These are phyloP conservation scores for Aureobasidium sp. DNA, from an alignment of 2,329 filamentous ascomycete genomes.

Conservation along the genomic window DNA sequence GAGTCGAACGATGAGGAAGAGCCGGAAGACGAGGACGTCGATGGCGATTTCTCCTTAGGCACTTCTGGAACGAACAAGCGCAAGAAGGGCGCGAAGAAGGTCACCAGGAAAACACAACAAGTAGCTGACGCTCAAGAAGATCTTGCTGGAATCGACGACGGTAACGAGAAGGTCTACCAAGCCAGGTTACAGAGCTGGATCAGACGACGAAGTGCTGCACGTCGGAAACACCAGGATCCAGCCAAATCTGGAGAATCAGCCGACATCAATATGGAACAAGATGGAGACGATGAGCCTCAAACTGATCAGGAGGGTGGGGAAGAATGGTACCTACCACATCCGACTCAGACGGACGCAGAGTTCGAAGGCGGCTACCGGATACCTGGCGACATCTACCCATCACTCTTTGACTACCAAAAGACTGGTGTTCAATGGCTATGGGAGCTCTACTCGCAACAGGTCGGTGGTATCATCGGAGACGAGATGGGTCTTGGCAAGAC, in stretches of 20 bases:
- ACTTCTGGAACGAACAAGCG: conserved; percentile 42
- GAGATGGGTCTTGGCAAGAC: conserved; percentile 99
- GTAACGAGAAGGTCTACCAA: conserved; percentile 85
- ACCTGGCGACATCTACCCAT: conserved; percentile 93
- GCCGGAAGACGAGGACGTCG: conserved; percentile 41
- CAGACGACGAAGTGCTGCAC: conserved; percentile 65
- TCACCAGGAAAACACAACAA: conserved; percentile 29
- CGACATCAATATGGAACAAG: conserved; percentile 37
- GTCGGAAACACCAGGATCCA: conserved; percentile 39
- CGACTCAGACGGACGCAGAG: conserved; percentile 78
- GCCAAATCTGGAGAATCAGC: conserved; percentile 19
- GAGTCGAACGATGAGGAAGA: conserved; percentile 40
- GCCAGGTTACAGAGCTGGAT: conserved; percentile 81
- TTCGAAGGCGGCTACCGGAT: conserved; percentile 82
- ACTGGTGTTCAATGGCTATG: conserved; percentile 97
- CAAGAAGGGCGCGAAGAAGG: conserved; percentile 37
- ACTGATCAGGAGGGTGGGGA: conserved; percentile 44
- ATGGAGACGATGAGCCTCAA: conserved; percentile 31
- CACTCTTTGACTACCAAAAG: conserved; percentile 97
- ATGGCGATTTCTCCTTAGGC: conserved; percentile 37
- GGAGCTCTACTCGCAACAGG: conserved; percentile 88
- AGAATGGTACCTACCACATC: conserved; percentile 91
- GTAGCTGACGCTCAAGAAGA: conserved; percentile 51
- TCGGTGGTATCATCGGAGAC: conserved; percentile 95
- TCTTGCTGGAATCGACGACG: conserved; percentile 81